Conservation (phyloP, 2,329 filamentous ascomycete species). For the Dendrostoma leiphaemia region DNA sequence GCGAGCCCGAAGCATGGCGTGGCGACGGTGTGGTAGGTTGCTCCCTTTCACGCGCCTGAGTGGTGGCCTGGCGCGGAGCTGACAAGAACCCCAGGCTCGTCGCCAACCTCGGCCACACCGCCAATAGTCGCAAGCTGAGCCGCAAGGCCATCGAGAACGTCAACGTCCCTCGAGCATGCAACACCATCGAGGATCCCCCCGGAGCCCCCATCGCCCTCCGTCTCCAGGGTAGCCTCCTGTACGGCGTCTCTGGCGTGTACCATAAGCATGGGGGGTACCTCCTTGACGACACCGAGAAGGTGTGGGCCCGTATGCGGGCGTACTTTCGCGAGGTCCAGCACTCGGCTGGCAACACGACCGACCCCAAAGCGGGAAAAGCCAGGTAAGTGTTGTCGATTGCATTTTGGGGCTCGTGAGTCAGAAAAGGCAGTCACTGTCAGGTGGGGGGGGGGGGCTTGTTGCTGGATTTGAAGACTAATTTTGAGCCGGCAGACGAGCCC, state of each 20-base stretch:
- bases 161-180: conserved; percentile 80
- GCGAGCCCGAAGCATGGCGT: conserved; percentile 87
- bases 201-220: conserved; percentile 86
- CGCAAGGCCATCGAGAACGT: conserved; percentile 87
- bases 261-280: conserved; percentile 85
- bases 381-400: conserved; percentile 52
- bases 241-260: conserved; percentile 82
- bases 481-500: conserved; percentile 62
- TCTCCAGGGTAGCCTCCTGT: conserved; percentile 84
- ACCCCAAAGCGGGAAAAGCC: conserved; percentile 68
- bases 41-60: too few species aligned
- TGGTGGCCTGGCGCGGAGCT: too few species aligned
- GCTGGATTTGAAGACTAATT: conserved; percentile 12
- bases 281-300: conserved; percentile 73
- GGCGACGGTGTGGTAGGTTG: conserved; percentile 82
- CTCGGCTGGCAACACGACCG: conserved; percentile 52
- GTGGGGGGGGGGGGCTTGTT: neutral
- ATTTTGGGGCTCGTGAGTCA: neutral
- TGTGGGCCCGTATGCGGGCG: conserved; percentile 69
- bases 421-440: too few species aligned
- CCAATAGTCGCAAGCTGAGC: conserved; percentile 69
- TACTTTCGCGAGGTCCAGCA: conserved; percentile 57
- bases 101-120: conserved; percentile 78
- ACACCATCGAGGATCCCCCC: conserved; percentile 75
- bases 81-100: too few species aligned